These are phyloP conservation scores for Kluyveromyces nonfermentans DNA, from an alignment of 805 yeast species.

Conservation along the genomic window DNA sequence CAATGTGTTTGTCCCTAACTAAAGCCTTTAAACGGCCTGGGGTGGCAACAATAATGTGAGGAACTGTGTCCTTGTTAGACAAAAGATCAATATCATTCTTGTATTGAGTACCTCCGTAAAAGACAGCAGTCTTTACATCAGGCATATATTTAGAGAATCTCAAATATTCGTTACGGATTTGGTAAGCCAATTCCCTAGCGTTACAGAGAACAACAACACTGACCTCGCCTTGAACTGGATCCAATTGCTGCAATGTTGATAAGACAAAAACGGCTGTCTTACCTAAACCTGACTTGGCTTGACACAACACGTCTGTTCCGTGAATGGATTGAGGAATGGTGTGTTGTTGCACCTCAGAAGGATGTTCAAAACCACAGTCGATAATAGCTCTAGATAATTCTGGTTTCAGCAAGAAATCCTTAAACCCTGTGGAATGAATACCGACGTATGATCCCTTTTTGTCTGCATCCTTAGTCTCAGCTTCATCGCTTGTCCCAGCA, in stretches of 20 bases:
- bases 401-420: constrained; percentile 93
- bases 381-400: constrained; percentile 95
- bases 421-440: constrained; percentile 96
- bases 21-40: constrained; percentile 96
- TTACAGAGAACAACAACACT: constrained; percentile 93
- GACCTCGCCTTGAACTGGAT: constrained; percentile 95
- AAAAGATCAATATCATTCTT: constrained; percentile 77
- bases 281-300: constrained; percentile 99
- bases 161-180: constrained; percentile 92
- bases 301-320: constrained; percentile 96
- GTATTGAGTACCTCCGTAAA: constrained; percentile 91
- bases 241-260: constrained; percentile 92
- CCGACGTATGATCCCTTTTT: constrained; percentile 98
- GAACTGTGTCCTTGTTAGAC: constrained; percentile 87
- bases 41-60: constrained; percentile 94
- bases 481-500: constrained; percentile 13
- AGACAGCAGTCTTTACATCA: constrained; percentile 91
- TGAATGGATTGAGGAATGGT: constrained; percentile 96
- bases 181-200: constrained; percentile 98
- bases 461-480: constrained; percentile 42
- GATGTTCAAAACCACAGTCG: constrained; percentile 99
- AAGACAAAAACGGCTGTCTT: constrained; percentile 96
- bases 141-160: constrained; percentile 98
- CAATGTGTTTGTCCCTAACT: constrained; percentile 81
- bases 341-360: constrained; percentile 98